These are phyloP conservation scores for Melastoma candidum DNA, from an alignment of 441 rosid species.

Conservation along the genomic window DNA sequence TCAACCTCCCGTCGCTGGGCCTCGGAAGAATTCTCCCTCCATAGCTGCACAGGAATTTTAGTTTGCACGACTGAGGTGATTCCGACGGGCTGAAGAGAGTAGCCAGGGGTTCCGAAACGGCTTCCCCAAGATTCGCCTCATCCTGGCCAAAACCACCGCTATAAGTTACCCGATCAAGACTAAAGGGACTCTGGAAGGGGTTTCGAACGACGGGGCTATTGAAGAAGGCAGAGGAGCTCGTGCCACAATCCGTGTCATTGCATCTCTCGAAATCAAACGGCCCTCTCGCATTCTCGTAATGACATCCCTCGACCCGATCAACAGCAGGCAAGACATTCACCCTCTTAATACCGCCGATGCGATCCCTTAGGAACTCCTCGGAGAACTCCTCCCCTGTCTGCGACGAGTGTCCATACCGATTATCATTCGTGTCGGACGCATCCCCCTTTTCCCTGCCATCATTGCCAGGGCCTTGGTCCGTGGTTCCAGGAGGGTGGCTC, in stretches of 20 bases:
- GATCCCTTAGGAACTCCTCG: conserved; percentile 36
- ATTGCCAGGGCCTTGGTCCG: too few species aligned
- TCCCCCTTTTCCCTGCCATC: background rate
- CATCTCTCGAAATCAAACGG: conserved; percentile 10
- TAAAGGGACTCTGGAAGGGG: too few species aligned
- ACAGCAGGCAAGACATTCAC: conserved; percentile 15
- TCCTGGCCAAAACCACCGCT: too few species aligned
- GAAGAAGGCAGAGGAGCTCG: too few species aligned
- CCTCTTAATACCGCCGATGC: conserved; percentile 32
- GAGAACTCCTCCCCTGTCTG: conserved; percentile 71
- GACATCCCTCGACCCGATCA: conserved; percentile 22
- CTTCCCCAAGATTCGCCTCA: too few species aligned
- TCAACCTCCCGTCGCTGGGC: conserved; percentile 50
- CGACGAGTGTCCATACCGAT: conserved; percentile 28
- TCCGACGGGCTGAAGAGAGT: conserved; percentile 11
- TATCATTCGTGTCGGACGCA: conserved; percentile 15
- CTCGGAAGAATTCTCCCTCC: conserved; percentile 54
- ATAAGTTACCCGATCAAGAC: too few species aligned
- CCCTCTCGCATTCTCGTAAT: conserved; percentile 32
- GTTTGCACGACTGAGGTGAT: conserved; percentile 19
- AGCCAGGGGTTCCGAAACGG: too few species aligned
- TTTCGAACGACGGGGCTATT: too few species aligned
- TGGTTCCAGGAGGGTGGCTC: conserved; percentile 17
- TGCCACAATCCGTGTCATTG: too few species aligned
- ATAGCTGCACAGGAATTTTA: conserved; percentile 60